These are phyloP conservation scores for Thinopyrum elongatum DNA, from an alignment of 176 grass and related monocot species.

Conservation along the genomic window DNA sequence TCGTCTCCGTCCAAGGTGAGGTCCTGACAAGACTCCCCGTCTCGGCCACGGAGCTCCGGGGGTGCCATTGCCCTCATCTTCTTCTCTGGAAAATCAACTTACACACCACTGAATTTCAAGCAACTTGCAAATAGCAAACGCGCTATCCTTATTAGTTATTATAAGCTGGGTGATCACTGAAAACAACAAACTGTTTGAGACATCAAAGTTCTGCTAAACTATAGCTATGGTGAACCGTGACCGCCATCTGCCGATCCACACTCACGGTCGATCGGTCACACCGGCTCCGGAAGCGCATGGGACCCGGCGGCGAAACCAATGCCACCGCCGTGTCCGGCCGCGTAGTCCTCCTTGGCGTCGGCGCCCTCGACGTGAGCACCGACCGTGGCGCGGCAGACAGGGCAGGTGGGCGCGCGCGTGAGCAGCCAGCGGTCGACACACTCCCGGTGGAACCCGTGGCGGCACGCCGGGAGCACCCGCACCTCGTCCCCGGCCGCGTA, in stretches of 20 bases:
- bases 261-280: neutral
- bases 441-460: slow-evolving; percentile 46
- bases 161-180: too few relatives aligned
- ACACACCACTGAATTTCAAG: too few relatives aligned
- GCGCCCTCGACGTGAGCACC: neutral
- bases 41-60: too few relatives aligned
- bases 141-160: too few relatives aligned
- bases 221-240: neutral
- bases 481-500: slow-evolving; percentile 36
- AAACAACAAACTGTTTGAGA: too few relatives aligned
- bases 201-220: neutral
- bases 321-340: neutral
- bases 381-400: slow-evolving; percentile 32
- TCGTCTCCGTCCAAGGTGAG: too few relatives aligned
- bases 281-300: neutral
- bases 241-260: neutral
- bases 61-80: too few relatives aligned
- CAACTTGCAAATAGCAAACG: too few relatives aligned
- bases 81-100: too few relatives aligned
- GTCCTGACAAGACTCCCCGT: too few relatives aligned
- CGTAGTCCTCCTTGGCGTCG: slow-evolving; percentile 1
- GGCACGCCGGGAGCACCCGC: slow-evolving; percentile 38
- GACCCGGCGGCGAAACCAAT: neutral
- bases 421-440: slow-evolving; percentile 62
- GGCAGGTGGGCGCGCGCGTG: slow-evolving; percentile 39